Percentiles rank a stretch among this genome's conserved stretches.
These are phyloP conservation scores for Wilhelminamyces savonicus DNA, from an alignment of 805 yeast species.

Conservation along the genomic window DNA sequence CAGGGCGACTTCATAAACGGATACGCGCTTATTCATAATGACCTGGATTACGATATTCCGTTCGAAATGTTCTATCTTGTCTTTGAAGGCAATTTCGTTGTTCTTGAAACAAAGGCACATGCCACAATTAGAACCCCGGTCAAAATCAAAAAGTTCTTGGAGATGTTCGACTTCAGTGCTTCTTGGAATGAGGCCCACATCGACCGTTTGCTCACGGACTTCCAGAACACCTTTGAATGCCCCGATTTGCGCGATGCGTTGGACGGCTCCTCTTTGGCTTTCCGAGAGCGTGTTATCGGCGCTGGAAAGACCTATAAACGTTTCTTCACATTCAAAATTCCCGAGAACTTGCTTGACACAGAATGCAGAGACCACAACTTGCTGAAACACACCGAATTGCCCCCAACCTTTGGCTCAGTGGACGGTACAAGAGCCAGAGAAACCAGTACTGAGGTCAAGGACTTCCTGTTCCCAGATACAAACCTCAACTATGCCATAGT, in stretches of 20 bases:
- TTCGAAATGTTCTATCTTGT: conserved; percentile 60
- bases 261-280: conserved; percentile 17
- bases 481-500: conserved; percentile 25
- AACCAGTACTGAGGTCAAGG: conserved; percentile 12
- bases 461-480: conserved; percentile 22
- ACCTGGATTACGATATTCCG: conserved; percentile 33
- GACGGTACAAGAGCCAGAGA: neutral
- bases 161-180: conserved; percentile 27
- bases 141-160: conserved; percentile 12
- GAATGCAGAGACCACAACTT: conserved; percentile 29
- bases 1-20: conserved; percentile 69
- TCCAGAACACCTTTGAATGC: conserved; percentile 8
- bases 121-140: conserved; percentile 1
- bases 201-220: conserved; percentile 25
- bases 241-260: conserved; percentile 15
- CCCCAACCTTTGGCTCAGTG: conserved; percentile 30
- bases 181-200: conserved; percentile 38
- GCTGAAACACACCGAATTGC: conserved; percentile 25
- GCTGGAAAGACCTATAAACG: conserved; percentile 26
- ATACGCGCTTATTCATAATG: conserved; percentile 30
- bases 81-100: conserved; percentile 44
- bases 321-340: conserved; percentile 36
- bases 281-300: conserved; percentile 9
- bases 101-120: conserved; percentile 4
- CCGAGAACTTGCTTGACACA: conserved; percentile 28